Conservation (phyloP, 352 stramenopile species). For the Phytophthora meadii region DNA sequence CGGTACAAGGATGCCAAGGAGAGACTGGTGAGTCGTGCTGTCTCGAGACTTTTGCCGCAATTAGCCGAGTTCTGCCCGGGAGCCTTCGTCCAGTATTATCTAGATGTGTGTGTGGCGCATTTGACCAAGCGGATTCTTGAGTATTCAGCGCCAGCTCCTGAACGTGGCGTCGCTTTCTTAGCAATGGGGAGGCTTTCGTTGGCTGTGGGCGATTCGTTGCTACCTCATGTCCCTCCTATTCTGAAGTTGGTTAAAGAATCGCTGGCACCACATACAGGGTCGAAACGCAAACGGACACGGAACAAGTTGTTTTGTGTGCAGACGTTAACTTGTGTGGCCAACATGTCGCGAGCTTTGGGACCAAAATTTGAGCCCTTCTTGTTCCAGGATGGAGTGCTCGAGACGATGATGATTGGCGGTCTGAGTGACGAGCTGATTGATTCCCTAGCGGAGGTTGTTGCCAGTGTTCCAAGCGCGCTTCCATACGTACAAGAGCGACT, state of each 20-base stretch:
- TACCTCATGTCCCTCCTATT: slow-evolving; percentile 84
- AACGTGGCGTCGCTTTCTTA: slow-evolving; percentile 91
- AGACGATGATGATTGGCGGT: slow-evolving; percentile 90
- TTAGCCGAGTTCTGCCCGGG: slow-evolving; percentile 93
- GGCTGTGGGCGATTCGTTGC: slow-evolving; percentile 89
- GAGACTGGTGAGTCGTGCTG: slow-evolving; percentile 80
- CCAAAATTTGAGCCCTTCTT: slow-evolving; percentile 75
- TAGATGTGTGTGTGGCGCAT: slow-evolving; percentile 83
- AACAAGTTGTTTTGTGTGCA: slow-evolving; percentile 88
- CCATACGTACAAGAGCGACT: slow-evolving; percentile 94
- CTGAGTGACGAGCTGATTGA: slow-evolving; percentile 95
- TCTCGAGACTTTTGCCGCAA: slow-evolving; percentile 92
- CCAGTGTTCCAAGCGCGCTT: slow-evolving; percentile 90
- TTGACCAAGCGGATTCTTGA: slow-evolving; percentile 84
- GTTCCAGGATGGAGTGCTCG: slow-evolving; percentile 71
- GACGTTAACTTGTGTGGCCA: slow-evolving; percentile 81
- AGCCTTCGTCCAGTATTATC: slow-evolving; percentile 94
- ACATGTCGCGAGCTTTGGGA: slow-evolving; percentile 73
- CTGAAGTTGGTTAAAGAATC: slow-evolving; percentile 81
- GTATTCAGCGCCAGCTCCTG: slow-evolving; percentile 53
- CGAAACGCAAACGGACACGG: slow-evolving; percentile 54
- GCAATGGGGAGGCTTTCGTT: slow-evolving; percentile 93
- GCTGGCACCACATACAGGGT: slow-evolving; percentile 54
- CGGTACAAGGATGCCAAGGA: slow-evolving; percentile 92
- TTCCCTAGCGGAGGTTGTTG: slow-evolving; percentile 91